Conservation (phyloP, 257 asterid genomes). For the Linderniella brevidens region DNA sequence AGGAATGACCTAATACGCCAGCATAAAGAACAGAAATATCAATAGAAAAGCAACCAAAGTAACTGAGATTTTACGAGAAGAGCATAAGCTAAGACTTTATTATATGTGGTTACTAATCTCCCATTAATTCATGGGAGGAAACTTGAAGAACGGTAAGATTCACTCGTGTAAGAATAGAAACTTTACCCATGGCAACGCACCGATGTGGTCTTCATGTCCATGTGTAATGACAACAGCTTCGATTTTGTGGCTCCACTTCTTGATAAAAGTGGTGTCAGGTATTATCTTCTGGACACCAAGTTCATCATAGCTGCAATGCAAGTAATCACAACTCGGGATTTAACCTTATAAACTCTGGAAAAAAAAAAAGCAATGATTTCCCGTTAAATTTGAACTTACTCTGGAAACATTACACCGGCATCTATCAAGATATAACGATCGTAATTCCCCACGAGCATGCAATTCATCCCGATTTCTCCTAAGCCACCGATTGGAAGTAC, state of each 20-base stretch:
- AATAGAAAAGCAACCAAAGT: neutral
- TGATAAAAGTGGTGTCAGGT: slow-evolving; percentile 89
- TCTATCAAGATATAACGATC: slow-evolving; percentile 90
- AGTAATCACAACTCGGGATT: slow-evolving; percentile 10
- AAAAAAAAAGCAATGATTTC: neutral
- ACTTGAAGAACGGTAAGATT: no score
- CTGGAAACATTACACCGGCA: slow-evolving; percentile 98
- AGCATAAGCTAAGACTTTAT: no score
- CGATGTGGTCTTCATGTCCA: slow-evolving; percentile 99
- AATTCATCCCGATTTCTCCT: slow-evolving; percentile 99
- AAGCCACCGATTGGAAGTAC: slow-evolving; percentile 94
- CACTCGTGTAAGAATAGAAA: slow-evolving; percentile 17
- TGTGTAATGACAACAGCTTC: slow-evolving; percentile 98
- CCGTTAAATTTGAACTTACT: slow-evolving; percentile 30
- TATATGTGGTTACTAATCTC: no score
- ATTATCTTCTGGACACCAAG: slow-evolving; percentile 97
- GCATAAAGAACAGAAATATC: slow-evolving; percentile 9
- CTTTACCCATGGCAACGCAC: slow-evolving; percentile 99
- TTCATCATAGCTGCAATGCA: slow-evolving; percentile 64
- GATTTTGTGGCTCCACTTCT: slow-evolving; percentile 97
- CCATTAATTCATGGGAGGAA: no score
- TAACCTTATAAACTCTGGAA: slow-evolving; percentile 5
- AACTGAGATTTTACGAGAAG: neutral
- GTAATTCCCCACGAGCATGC: slow-evolving; percentile 93
- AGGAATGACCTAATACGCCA: slow-evolving; percentile 74